Conservation (phyloP, 805 yeast species). For the Saturnispora dispora region DNA sequence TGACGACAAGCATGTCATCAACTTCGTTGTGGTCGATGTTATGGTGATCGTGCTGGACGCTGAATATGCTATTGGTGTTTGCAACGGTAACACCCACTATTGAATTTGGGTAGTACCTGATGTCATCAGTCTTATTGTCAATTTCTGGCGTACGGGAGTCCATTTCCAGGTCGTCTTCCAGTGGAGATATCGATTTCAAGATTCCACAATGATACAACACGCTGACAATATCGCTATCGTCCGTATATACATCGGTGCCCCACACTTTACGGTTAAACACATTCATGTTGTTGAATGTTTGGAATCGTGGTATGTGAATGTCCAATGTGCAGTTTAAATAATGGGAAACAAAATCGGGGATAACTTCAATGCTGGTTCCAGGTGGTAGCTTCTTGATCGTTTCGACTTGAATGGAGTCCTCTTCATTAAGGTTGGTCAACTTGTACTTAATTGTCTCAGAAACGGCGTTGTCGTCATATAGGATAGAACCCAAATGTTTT, state of each 20-base stretch:
- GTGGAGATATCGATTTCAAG: constrained; percentile 31
- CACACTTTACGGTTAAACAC: constrained; percentile 51
- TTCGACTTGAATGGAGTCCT: not conserved
- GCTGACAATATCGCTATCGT: constrained; percentile 79
- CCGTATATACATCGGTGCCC: constrained; percentile 93
- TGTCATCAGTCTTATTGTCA: not conserved
- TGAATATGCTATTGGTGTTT: constrained; percentile 26
- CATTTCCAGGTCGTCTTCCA: constrained; percentile 1
- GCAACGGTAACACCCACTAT: constrained; percentile 32
- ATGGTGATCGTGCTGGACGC: constrained; percentile 21
- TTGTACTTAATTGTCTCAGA: not conserved
- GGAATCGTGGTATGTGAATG: constrained; percentile 44
- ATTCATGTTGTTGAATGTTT: constrained; percentile 32
- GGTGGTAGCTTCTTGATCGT: not conserved
- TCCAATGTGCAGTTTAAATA: constrained; percentile 43
- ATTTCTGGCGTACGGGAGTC: not conserved
- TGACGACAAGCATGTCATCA: constrained; percentile 46
- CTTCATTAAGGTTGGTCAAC: not conserved
- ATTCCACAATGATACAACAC: constrained; percentile 71
- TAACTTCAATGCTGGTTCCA: constrained; percentile 17
- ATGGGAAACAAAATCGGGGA: constrained; percentile 26
- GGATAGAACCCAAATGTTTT: constrained; percentile 1
- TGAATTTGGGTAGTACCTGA: constrained; percentile 13
- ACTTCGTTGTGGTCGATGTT: constrained; percentile 20
- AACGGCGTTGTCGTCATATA: not conserved